Conservation (phyloP, 192 early-diverging fungal genomes). For the Backusella psychrophila region DNA sequence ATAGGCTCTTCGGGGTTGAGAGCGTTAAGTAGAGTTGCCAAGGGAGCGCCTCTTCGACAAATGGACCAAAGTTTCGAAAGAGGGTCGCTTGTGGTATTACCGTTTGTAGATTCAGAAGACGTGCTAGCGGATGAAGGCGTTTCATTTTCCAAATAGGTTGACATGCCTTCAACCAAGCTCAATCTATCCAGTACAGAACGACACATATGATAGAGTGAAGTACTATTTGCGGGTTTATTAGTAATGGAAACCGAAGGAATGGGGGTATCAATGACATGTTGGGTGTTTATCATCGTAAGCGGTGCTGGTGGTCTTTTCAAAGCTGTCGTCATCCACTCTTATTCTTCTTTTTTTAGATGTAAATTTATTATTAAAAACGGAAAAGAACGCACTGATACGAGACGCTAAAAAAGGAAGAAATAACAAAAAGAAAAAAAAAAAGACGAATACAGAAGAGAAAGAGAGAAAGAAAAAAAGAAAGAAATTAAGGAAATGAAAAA, state of each 20-base stretch:
- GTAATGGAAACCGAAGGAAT: conserved; percentile 30
- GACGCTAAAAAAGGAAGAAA: background rate
- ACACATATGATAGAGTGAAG: conserved; percentile 77
- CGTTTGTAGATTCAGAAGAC: conserved; percentile 12
- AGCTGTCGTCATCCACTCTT: background rate
- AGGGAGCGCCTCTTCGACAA: conserved; percentile 67
- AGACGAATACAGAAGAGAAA: background rate
- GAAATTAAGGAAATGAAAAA: background rate
- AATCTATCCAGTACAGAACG: conserved; percentile 69
- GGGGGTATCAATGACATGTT: conserved; percentile 24
- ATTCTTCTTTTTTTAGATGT: background rate
- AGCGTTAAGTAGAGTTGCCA: conserved; percentile 74
- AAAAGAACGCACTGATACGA: background rate
- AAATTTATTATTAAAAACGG: background rate
- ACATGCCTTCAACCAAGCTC: conserved; percentile 67
- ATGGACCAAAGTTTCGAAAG: conserved; percentile 70
- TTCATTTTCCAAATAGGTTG: conserved; percentile 51
- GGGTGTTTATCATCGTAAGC: conserved; percentile 6
- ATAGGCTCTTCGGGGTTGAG: conserved; percentile 59
- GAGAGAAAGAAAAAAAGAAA: background rate
- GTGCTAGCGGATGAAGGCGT: conserved; percentile 27
- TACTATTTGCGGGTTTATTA: conserved; percentile 33
- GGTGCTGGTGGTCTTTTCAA: conserved; percentile 2
- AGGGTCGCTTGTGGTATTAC: conserved; percentile 51
- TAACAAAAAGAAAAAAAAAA: background rate